Base-by-base conservation (phyloP, 202 grass and related monocot species). In the Setaria viridis region DNA sequence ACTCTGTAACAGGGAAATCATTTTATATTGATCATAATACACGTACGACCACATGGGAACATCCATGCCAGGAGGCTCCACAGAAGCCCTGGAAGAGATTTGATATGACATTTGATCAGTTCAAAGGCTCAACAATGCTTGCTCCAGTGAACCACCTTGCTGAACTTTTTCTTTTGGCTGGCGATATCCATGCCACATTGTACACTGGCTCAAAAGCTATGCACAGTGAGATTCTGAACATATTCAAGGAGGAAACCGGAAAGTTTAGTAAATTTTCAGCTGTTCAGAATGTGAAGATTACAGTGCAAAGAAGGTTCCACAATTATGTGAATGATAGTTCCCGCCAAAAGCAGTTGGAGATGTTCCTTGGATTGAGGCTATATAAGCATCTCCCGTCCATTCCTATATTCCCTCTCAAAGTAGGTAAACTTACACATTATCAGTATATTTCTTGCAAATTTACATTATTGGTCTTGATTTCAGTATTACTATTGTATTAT, bases 181-280 rank as follows among this genome's bases (percentile, higher is more conserved):
- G 97, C 43, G 97, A 99, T 91, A 94, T 99, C 77, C 97, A 99
- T 94, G 97, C 97, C 64, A 99, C 97, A 19, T 76, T 99, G 47
- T 99, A 99, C 80, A 99, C 97, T 85, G 97, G 97, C 66, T 99
- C 97, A 81, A 99, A 99, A 91, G 97, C 97, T 81, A 99, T 99
- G 97, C 97, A 99, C 80, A 99, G 97, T 76, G 90, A 99, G 70
- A 96, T 99, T 93, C 82, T 99, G 47, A 99, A 94, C 87, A 96
- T 96, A 88, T 99, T 99, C 80, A 99, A 88, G 84, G 97, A 99
- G 85, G 97, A 99, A 77, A 83, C 81, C 51, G 97, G 93, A 67
- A 95, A 94, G 76, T 92, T 96, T 54, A 85, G 97, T 77, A 96
- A 90, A 88, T 99, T 99, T 62, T 94, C 97, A 75, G 90, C 94